Percentiles rank a stretch among this genome's conserved stretches.
phyloP scores from a whole-genome alignment of 2,329 filamentous ascomycete species.

The Coniochaeta ligniaria region DNA sequence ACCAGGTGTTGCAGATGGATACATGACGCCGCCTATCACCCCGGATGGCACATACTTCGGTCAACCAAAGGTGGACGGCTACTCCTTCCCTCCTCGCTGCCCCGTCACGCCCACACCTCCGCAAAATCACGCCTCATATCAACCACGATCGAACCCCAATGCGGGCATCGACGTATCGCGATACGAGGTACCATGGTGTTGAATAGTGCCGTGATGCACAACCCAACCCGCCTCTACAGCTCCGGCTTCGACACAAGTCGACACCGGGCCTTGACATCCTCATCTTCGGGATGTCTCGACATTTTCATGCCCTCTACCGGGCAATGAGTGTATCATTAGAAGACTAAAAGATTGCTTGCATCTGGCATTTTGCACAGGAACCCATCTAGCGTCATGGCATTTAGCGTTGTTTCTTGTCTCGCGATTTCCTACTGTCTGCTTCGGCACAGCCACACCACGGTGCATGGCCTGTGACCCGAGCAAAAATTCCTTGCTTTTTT shows the following conservation, averaged over 20 bases:
- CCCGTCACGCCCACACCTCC: conserved; percentile 56
- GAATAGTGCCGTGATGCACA: neutral
- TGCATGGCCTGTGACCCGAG: neutral
- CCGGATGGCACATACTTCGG: conserved; percentile 59
- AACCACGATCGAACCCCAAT: conserved; percentile 20
- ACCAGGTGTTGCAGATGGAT: conserved; percentile 61
- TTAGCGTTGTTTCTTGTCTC: conserved; percentile 2
- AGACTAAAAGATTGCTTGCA: conserved; percentile 1
- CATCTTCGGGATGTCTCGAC: neutral
- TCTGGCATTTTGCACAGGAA: neutral
- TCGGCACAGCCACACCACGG: neutral
- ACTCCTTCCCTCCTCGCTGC: conserved; percentile 44
- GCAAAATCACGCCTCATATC: neutral
- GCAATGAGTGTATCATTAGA: conserved; percentile 2
- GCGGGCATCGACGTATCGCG: neutral
- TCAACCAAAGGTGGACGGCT: conserved; percentile 29
- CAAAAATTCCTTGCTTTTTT: conserved; percentile 9
- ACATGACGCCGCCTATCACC: conserved; percentile 80
- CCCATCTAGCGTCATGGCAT: conserved; percentile 3
- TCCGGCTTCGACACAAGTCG: neutral
- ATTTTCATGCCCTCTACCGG: neutral
- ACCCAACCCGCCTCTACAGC: neutral
- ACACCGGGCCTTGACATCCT: neutral
- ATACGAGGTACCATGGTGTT: neutral
- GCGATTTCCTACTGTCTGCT: neutral